Conservation (phyloP, 441 rosid genomes). For the Gossypium schwendimanii region DNA sequence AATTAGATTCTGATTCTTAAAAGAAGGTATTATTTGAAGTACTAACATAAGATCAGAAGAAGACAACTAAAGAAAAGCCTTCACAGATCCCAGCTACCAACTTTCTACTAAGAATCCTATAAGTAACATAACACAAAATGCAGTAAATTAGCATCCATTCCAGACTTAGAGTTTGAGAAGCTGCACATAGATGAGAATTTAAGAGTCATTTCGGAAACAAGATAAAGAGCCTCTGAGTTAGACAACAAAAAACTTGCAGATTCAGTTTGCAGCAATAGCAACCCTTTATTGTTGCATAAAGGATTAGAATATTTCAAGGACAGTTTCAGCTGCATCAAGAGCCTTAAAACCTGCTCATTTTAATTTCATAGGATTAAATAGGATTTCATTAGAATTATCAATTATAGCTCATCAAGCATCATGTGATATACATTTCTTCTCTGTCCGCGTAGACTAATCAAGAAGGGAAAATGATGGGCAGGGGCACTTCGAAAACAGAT, state of each 20-base stretch:
- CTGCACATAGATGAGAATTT: neutral
- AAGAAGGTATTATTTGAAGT: neutral
- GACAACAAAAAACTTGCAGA: neutral
- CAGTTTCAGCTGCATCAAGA: neutral
- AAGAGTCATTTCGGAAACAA: neutral
- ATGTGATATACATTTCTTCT: neutral
- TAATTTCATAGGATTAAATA: conserved; percentile 1
- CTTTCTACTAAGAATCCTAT: conserved; percentile 4
- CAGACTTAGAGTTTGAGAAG: neutral
- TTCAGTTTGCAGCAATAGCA: neutral
- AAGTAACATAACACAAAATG: neutral
- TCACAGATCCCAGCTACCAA: neutral
- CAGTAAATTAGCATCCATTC: neutral
- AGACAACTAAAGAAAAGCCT: neutral
- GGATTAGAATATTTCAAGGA: neutral
- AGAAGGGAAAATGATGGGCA: neutral
- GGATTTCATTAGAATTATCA: neutral
- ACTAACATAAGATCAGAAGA: neutral
- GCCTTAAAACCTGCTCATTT: neutral
- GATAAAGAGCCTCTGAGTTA: neutral
- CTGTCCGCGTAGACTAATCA: neutral
- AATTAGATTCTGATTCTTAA: neutral
- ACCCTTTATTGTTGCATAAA: neutral
- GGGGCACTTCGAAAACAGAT: neutral
- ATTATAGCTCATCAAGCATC: neutral